Evolutionary conservation across 148 eudicot species (phyloP).

Genomic region (Arctostaphylos glauca): DNA sequence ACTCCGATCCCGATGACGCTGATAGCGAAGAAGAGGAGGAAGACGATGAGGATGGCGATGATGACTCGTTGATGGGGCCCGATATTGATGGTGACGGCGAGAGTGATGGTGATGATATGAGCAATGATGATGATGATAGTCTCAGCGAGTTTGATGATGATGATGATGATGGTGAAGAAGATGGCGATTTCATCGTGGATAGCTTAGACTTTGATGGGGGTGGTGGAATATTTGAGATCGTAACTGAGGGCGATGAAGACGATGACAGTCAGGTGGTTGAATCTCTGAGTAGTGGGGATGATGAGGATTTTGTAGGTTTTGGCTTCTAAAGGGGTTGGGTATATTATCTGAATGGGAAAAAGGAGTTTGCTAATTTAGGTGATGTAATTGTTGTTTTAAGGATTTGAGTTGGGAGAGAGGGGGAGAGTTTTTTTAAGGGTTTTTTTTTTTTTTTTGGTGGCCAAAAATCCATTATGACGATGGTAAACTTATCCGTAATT

Average conservation of each 20-base stretch:
- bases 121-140: conserved; percentile 62
- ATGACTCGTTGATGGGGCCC: conserved; percentile 48
- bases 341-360: neutral
- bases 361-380: neutral
- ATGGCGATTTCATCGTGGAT: conserved; percentile 58
- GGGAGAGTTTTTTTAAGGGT: neutral
- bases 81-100: conserved; percentile 63
- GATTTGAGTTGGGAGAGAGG: neutral
- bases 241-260: conserved; percentile 77
- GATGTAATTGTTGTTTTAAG: conserved; percentile 13
- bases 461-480: neutral
- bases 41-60: conserved; percentile 70
- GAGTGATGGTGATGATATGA: conserved; percentile 57
- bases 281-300: conserved; percentile 76
- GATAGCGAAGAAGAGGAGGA: conserved; percentile 79
- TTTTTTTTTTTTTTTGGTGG: neutral
- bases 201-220: conserved; percentile 50
- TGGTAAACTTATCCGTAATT: neutral
- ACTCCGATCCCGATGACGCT: conserved; percentile 95
- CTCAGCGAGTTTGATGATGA: conserved; percentile 48
- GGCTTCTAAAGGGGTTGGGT: conserved; percentile 20
- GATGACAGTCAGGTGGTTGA: conserved; percentile 63
- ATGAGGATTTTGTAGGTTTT: conserved; percentile 41
- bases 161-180: conserved; percentile 60
- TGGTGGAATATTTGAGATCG: conserved; percentile 62